These are phyloP conservation scores for Harringtonia lauricola DNA, from an alignment of 2,329 filamentous ascomycete genomes.

Conservation along the genomic window DNA sequence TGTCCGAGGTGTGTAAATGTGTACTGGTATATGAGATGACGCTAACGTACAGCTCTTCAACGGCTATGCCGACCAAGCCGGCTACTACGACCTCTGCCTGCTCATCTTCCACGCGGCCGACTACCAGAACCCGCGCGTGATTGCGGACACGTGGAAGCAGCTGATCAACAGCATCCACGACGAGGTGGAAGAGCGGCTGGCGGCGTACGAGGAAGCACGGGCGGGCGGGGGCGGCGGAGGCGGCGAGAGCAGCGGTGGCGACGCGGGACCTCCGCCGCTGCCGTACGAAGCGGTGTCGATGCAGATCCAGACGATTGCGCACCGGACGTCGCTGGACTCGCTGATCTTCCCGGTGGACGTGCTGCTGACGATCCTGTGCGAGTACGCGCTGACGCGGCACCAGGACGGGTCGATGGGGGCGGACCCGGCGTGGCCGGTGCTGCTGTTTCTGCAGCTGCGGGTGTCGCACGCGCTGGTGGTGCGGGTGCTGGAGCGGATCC, in stretches of 20 bases:
- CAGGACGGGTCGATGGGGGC: slow-evolving; percentile 48
- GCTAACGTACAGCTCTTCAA: slow-evolving; percentile 66
- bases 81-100: slow-evolving; percentile 85
- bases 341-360: slow-evolving; percentile 54
- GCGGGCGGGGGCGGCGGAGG: slow-evolving; percentile 13
- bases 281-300: slow-evolving; percentile 63
- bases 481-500: slow-evolving; percentile 43
- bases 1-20: slow-evolving; percentile 55
- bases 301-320: slow-evolving; percentile 52
- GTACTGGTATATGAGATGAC: background rate
- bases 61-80: slow-evolving; percentile 73
- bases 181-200: slow-evolving; percentile 33
- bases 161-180: slow-evolving; percentile 64
- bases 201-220: slow-evolving; percentile 23
- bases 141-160: slow-evolving; percentile 73
- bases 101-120: slow-evolving; percentile 88
- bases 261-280: slow-evolving; percentile 30
- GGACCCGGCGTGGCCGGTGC: slow-evolving; percentile 44
- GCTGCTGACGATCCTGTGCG: slow-evolving; percentile 51
- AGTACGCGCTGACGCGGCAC: slow-evolving; percentile 46
- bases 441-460: slow-evolving; percentile 43
- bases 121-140: slow-evolving; percentile 77
- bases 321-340: slow-evolving; percentile 53
- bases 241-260: slow-evolving; percentile 11
- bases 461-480: slow-evolving; percentile 46